Evolutionary conservation across 2,329 filamentous ascomycete genomes (phyloP).

Genomic region (Phyllosticta citribraziliensis): DNA sequence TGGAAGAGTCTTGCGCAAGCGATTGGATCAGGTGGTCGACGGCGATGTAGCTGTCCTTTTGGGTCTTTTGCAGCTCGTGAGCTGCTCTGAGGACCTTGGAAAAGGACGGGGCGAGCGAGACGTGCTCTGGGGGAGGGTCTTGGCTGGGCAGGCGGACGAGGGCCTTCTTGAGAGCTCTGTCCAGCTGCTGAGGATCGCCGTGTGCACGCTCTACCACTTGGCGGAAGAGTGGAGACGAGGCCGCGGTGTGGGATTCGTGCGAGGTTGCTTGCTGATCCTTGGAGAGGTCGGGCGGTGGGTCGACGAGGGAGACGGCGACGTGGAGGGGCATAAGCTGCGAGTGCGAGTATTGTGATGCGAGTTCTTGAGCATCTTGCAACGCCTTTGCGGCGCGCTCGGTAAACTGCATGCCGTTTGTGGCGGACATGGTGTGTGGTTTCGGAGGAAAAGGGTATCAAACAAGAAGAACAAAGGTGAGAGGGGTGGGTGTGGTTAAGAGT

Average conservation of each 20-base stretch:
- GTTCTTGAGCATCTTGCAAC: conserved; percentile 74
- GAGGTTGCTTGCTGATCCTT: conserved; percentile 62
- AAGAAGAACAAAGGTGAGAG: not conserved
- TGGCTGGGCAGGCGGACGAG: conserved; percentile 88
- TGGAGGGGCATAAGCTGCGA: conserved; percentile 85
- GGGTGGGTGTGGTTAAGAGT: not conserved
- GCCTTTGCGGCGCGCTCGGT: conserved; percentile 89
- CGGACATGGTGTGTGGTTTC: not conserved
- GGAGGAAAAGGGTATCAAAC: conserved; percentile 2
- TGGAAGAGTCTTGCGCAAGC: conserved; percentile 65
- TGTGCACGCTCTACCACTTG: conserved; percentile 91
- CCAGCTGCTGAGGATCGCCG: conserved; percentile 82
- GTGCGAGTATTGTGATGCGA: conserved; percentile 85
- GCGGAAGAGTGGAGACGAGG: conserved; percentile 69
- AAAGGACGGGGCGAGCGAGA: conserved; percentile 73
- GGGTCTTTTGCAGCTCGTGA: conserved; percentile 87
- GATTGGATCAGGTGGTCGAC: conserved; percentile 89
- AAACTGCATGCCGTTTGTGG: conserved; percentile 71
- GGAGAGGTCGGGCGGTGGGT: conserved; percentile 60
- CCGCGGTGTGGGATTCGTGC: conserved; percentile 55
- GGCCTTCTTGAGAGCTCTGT: conserved; percentile 81
- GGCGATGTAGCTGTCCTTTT: conserved; percentile 91
- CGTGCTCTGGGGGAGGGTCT: conserved; percentile 84
- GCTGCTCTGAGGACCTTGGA: conserved; percentile 74
- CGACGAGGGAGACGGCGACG: conserved; percentile 72